These are phyloP conservation scores for Aspergillus ochraceoroseus DNA, from an alignment of 2,329 filamentous ascomycete genomes.

Conservation along the genomic window DNA sequence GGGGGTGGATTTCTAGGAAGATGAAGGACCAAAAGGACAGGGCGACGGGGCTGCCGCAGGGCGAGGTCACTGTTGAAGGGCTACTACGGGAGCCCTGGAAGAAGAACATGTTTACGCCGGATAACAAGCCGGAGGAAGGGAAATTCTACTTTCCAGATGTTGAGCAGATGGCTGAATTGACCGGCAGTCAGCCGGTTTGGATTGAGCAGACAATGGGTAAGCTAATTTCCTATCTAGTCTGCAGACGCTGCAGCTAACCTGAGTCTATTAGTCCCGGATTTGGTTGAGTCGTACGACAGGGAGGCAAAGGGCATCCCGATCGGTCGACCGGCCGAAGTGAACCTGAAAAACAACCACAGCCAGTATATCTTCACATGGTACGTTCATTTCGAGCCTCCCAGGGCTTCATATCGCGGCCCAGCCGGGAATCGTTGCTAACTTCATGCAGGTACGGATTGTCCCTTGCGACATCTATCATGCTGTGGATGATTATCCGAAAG, in stretches of 20 bases:
- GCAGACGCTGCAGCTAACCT: not conserved
- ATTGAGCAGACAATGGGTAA: slow-evolving; percentile 91
- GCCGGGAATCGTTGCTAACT: slow-evolving; percentile 21
- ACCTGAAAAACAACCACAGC: slow-evolving; percentile 90
- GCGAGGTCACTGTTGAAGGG: slow-evolving; percentile 74
- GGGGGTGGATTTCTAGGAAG: slow-evolving; percentile 86
- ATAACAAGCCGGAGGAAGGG: slow-evolving; percentile 74
- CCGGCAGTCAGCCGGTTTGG: slow-evolving; percentile 84
- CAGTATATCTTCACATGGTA: slow-evolving; percentile 99
- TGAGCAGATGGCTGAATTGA: slow-evolving; percentile 76
- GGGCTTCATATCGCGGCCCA: not conserved
- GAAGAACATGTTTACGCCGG: slow-evolving; percentile 96
- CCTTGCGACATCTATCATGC: slow-evolving; percentile 84
- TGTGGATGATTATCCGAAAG: slow-evolving; percentile 92
- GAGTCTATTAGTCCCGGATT: slow-evolving; percentile 61
- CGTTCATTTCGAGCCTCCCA: slow-evolving; percentile 29
- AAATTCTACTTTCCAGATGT: slow-evolving; percentile 97
- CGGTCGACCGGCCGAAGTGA: slow-evolving; percentile 81
- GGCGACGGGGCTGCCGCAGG: slow-evolving; percentile 60
- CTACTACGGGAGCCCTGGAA: slow-evolving; percentile 85
- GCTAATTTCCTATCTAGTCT: slow-evolving; percentile 15
- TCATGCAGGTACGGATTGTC: slow-evolving; percentile 72
- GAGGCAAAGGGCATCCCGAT: slow-evolving; percentile 80
- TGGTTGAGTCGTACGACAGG: slow-evolving; percentile 69
- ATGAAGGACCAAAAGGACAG: slow-evolving; percentile 60